Base-by-base conservation (phyloP, 176 grass and related monocot genomes). In the Chloris gayana region DNA sequence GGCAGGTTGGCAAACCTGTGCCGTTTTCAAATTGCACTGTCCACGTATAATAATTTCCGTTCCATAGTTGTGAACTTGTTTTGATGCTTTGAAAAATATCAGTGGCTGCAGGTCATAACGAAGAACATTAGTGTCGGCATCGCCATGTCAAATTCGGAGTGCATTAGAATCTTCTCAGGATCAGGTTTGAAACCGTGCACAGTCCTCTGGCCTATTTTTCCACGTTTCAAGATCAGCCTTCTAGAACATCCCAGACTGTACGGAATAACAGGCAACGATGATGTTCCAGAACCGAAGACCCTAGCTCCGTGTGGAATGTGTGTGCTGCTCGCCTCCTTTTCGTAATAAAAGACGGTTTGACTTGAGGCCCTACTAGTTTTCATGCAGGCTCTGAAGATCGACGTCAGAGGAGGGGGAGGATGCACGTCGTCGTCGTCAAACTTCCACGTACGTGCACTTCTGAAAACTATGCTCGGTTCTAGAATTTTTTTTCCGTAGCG, bases 321-420 rank as follows among this genome's bases (percentile, higher is more conserved):
- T 67, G 64, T 72, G 29, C 44, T 64, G 9, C 11, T 49, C n/a
- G 53, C 65, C 9, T 82, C 21, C 57, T 44, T 77, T 82, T 82
- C 79, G 14, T 45, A 42, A 72, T 82, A 35, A 72, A 66, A 87
- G 46, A 82, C 60, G 14, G 79, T 42, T 82, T 82, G 85, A 87
- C 85, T 5, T n/a, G 75, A n/a, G 3, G 1, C 21, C 44, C 14
- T 38, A 22, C 18, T 37, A 30, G 1, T 27, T 47, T 14, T n/a
- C 50, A 24, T 47, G 54, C 53, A 46, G 67, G 22, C 64, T 47
- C 39, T 6, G 15, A 63, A 51, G 51, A 75, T 68, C 64, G 9
- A 60, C 64, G 22, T 64, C 54, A 58, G 70, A 80, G 62, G 8
- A 61, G 63, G 64, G 70, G 32, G 63, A 53, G 39, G 78, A 61